Base-by-base conservation (phyloP, 1,284 basidiomycete species). In the Puccinia brachypodii region DNA sequence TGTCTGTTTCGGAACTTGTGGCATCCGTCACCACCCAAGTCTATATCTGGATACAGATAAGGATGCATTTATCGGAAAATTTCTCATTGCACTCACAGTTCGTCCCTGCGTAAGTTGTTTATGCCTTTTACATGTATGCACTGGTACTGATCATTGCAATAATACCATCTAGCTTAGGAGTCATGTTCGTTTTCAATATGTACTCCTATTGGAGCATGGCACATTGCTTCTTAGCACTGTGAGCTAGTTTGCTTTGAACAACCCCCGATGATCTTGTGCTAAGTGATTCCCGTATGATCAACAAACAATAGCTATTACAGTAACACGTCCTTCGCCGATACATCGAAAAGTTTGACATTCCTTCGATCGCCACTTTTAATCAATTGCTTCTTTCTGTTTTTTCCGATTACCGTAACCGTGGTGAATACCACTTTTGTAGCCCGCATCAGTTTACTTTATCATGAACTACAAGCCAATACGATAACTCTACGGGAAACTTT, bases 1-100 rank as follows among this genome's bases (percentile, higher is more conserved):
- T 68, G 38, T 68, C 64, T 3, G 40, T 44, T 6, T 68, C 64
- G 36, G 38, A 68, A n/a, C 64, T 68, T 6, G 7, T 68, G 38
- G 28, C 22, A 8, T 68, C 64, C 16, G n/a, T 42, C 64, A 68
- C 64, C n/a, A 68, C 38, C 64, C 64, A 68, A 68, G 64, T 40
- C 38, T 68, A 68, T 40, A 68, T 68, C 8, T 68, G 64, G 64
- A 68, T 68, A 40, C 64, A 68, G n/a, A 28, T 68, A 25, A 68
- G n/a, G 36, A 68, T 68, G 64, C 1, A 68, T 44, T 25, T 44
- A 25, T 68, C 64, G 1, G 64, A 68, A 28, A 22, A 68, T 25
- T 68, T 25, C 64, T 38, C 64, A 25, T 40, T 68, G 1, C 64
- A 28, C 22, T 40, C 3, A 13, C 64, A 42, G 44, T 68, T 68